These are phyloP conservation scores for Kodamaea alishanica DNA, from an alignment of 1,139 yeast species.

Conservation along the genomic window DNA sequence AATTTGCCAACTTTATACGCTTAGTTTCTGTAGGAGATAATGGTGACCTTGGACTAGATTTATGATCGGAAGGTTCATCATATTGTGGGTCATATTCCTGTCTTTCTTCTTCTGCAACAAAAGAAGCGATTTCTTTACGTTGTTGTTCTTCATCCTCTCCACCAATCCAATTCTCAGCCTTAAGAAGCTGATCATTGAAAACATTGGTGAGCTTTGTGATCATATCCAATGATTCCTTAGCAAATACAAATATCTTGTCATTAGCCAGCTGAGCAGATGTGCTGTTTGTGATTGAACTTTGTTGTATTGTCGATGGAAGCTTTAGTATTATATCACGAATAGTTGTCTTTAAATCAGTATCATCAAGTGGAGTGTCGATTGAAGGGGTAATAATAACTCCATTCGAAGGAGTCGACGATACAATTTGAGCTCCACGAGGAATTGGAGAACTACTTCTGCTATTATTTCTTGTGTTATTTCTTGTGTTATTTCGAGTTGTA, in stretches of 20 bases:
- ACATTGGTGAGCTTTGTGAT: conserved; percentile 76
- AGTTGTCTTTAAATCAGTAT: conserved; percentile 49
- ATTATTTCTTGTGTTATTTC: too few relatives aligned
- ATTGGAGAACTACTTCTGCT: too few relatives aligned
- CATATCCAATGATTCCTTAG: conserved; percentile 88
- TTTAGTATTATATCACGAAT: conserved; percentile 76
- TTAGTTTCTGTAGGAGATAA: conserved; percentile 10
- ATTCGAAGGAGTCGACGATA: conserved; percentile 5
- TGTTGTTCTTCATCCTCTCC: conserved; percentile 29
- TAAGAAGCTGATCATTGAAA: conserved; percentile 76
- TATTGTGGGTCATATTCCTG: conserved; percentile 1
- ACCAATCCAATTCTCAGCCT: conserved; percentile 81
- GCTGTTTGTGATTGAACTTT: conserved; percentile 19
- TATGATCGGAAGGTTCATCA: conserved; percentile 1
- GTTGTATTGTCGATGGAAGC: conserved; percentile 53
- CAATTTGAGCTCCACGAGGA: conserved; percentile 4
- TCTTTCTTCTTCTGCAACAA: conserved; percentile 1
- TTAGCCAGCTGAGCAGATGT: conserved; percentile 36
- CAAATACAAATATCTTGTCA: conserved; percentile 71
- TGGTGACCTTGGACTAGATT: conserved; percentile 2
- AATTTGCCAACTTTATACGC: conserved; percentile 9
- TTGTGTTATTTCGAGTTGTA: conserved; percentile 15
- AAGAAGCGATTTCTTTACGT: neutral
- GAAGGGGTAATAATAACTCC: conserved; percentile 2
- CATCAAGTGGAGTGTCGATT: conserved; percentile 8